Evolutionary conservation across 2,329 filamentous ascomycete species (phyloP).

Genomic region (Neonectria faginata): DNA sequence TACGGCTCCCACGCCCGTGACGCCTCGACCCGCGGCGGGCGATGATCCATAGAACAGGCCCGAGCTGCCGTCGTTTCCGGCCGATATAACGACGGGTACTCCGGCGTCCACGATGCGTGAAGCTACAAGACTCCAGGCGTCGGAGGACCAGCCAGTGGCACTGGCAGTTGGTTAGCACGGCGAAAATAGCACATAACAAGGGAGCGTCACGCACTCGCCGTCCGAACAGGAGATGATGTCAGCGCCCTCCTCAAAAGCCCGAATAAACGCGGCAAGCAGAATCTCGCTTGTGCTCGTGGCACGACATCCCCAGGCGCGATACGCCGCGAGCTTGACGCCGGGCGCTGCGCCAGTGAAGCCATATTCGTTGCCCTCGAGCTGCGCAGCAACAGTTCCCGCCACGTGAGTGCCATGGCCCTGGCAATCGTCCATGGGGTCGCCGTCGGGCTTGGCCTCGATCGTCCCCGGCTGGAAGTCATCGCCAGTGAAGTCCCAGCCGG

Average conservation of each 20-base stretch:
- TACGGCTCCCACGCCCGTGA: constrained; percentile 1
- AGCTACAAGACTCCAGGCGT: background rate
- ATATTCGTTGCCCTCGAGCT: constrained; percentile 55
- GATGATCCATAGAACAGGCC: background rate
- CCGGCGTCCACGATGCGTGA: background rate
- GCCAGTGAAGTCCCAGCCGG: constrained; percentile 66
- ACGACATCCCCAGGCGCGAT: constrained; percentile 49
- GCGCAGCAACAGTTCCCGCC: constrained; percentile 69
- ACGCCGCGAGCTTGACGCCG: constrained; percentile 64
- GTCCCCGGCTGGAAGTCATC: constrained; percentile 48
- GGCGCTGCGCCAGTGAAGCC: constrained; percentile 66
- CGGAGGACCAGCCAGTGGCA: background rate
- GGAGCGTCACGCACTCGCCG: background rate
- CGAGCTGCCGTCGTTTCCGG: background rate
- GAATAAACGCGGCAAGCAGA: constrained; percentile 66
- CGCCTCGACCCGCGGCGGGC: background rate
- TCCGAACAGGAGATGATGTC: constrained; percentile 59
- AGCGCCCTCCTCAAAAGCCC: constrained; percentile 66
- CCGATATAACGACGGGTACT: constrained; percentile 1
- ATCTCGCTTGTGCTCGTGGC: constrained; percentile 61
- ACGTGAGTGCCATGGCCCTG: constrained; percentile 68
- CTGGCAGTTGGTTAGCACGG: constrained; percentile 56
- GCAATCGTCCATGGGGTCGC: constrained; percentile 62
- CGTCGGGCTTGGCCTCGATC: constrained; percentile 51
- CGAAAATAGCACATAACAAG: background rate